Evolutionary conservation across 306 rosid genomes (phyloP).

Genomic region (Castanea mollissima): DNA sequence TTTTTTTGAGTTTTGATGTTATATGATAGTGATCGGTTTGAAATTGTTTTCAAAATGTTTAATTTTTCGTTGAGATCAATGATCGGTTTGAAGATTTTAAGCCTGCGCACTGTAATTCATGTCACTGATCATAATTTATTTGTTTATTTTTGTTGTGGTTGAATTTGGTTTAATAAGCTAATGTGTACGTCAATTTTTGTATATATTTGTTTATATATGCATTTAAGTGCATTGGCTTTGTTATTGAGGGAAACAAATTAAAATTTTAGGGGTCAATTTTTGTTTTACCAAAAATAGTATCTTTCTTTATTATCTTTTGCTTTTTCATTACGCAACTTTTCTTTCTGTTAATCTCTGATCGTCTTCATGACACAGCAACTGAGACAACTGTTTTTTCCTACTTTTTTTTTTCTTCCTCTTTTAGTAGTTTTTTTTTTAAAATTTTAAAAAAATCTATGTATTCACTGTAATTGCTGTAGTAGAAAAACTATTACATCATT

Average conservation of each 20-base stretch:
- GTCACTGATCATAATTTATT: constrained; percentile 21
- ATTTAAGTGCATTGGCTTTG: constrained; percentile 37
- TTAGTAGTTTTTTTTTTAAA: not conserved
- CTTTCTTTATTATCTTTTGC: constrained; percentile 29
- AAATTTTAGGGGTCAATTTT: constrained; percentile 19
- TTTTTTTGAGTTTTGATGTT: not conserved
- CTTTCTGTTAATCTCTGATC: constrained; percentile 26
- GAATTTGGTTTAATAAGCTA: constrained; percentile 9
- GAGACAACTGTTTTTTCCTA: not conserved
- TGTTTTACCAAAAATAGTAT: constrained; percentile 28
- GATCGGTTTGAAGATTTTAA: constrained; percentile 42
- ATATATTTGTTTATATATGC: constrained; percentile 25
- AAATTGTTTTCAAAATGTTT: not conserved
- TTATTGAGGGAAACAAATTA: not conserved
- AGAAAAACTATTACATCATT: not conserved
- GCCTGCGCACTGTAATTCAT: not conserved
- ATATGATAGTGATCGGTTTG: constrained; percentile 13
- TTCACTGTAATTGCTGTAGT: not conserved
- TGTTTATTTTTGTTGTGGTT: constrained; percentile 15
- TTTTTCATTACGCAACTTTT: constrained; percentile 34
- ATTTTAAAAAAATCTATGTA: not conserved
- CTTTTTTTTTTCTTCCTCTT: constrained; percentile 1
- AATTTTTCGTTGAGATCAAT: not conserved
- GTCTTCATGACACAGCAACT: not conserved
- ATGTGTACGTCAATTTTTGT: constrained; percentile 17